A percentile compares a stretch with the other conserved stretches of the same genome.
phyloP scores from a whole-genome alignment of 345 rosid species.

The Eucalyptus marginata region DNA sequence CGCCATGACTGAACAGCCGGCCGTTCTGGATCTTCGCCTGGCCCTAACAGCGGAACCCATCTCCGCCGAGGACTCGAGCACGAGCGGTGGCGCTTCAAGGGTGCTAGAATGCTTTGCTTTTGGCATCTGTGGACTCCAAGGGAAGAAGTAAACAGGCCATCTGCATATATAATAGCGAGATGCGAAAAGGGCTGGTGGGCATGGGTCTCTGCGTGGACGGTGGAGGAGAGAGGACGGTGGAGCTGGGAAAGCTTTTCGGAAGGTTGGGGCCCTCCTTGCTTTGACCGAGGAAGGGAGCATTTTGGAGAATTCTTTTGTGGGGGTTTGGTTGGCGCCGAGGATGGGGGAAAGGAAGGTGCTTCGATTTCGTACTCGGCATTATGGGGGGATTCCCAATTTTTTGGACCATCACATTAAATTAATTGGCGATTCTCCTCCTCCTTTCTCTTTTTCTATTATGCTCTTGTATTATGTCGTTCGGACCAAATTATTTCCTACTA shows the following conservation, averaged over 20 bases:
- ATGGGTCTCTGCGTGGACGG: background rate
- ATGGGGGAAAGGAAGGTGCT: background rate
- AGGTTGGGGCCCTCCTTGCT: background rate
- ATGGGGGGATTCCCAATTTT: background rate
- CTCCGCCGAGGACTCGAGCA: background rate
- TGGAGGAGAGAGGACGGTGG: constrained; percentile 29
- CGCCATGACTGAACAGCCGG: background rate
- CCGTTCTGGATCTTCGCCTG: background rate
- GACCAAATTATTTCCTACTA: background rate
- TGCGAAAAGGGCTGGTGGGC: background rate
- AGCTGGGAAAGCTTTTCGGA: constrained; percentile 3
- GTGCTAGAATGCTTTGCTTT: background rate
- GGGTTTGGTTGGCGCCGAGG: background rate
- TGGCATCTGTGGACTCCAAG: constrained; percentile 22
- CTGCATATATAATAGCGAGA: background rate
- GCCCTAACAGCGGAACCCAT: background rate
- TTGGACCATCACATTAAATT: background rate
- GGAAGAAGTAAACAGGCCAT: constrained; percentile 14
- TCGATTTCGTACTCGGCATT: background rate
- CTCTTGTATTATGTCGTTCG: background rate
- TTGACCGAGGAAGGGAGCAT: background rate
- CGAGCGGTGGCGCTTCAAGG: background rate
- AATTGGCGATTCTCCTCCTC: background rate
- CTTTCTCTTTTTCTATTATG: background rate
- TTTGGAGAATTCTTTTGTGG: background rate